These are phyloP conservation scores for Talaromyces sp. DNA, from an alignment of 2,329 filamentous ascomycete genomes.

Conservation along the genomic window DNA sequence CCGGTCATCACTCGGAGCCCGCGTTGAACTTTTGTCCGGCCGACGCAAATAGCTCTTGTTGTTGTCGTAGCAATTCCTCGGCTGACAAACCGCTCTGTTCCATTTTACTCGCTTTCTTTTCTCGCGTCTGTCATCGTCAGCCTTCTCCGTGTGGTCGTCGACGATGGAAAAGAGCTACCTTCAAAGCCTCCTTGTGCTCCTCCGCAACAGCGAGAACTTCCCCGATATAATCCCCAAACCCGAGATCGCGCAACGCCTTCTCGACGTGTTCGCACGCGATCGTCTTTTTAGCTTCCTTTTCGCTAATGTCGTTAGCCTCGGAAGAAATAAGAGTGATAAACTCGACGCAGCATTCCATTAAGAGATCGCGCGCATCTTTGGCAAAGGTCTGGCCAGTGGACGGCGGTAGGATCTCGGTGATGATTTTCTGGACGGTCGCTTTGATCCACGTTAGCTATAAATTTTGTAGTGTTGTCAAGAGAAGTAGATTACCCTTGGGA, in stretches of 20 bases:
- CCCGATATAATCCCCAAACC: constrained; percentile 86
- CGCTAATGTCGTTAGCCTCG: constrained; percentile 97
- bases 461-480: neutral
- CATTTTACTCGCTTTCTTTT: constrained; percentile 97
- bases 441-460: neutral
- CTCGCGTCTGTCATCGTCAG: constrained; percentile 62
- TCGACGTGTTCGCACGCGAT: constrained; percentile 98
- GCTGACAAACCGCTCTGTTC: constrained; percentile 89
- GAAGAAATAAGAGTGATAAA: constrained; percentile 99
- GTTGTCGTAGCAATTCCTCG: constrained; percentile 82
- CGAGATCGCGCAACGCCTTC: constrained; percentile 85
- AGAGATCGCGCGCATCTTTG: constrained; percentile 87
- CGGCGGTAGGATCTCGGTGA: constrained; percentile 83
- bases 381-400: constrained; percentile 79
- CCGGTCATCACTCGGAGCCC: constrained; percentile 2
- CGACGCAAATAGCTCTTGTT: constrained; percentile 85
- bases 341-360: constrained; percentile 98
- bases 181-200: constrained; percentile 89
- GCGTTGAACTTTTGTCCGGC: constrained; percentile 69
- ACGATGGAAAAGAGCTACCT: constrained; percentile 52
- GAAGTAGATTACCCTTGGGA: constrained; percentile 49
- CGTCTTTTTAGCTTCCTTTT: constrained; percentile 98
- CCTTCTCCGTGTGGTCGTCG: neutral
- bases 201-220: constrained; percentile 81
- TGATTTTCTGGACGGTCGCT: constrained; percentile 77